Evolutionary conservation across 192 early-diverging fungal species (phyloP).

Genomic region (Haplosporangium gracile): DNA sequence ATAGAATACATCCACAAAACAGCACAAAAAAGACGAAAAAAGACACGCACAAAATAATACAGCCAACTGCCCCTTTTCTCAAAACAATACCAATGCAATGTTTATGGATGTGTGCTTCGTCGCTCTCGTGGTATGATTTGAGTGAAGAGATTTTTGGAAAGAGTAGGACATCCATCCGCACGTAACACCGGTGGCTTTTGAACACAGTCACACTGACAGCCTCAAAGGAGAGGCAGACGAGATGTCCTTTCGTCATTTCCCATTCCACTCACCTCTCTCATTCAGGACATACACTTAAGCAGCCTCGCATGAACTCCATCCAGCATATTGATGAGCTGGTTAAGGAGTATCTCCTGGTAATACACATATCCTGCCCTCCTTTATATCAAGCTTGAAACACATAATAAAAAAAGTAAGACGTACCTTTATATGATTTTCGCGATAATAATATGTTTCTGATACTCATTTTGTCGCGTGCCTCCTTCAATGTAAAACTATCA

Average conservation of each 20-base stretch:
- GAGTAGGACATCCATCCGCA: background rate
- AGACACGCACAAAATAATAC: background rate
- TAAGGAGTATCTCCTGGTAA: slow-evolving; percentile 76
- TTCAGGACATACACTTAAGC: background rate
- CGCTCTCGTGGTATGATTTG: no score
- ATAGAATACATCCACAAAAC: background rate
- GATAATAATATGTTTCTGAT: background rate
- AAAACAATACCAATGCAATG: background rate
- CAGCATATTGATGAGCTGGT: slow-evolving; percentile 74
- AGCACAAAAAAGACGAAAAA: slow-evolving; percentile 11
- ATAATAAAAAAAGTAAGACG: background rate
- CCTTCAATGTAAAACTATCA: background rate
- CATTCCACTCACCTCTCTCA: background rate
- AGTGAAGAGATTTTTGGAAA: background rate
- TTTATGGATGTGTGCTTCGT: background rate
- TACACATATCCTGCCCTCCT: background rate
- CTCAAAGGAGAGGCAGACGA: background rate
- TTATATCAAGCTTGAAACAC: background rate
- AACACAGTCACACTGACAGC: slow-evolving; percentile 8
- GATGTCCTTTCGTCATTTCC: background rate
- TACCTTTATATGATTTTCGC: background rate
- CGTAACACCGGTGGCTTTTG: slow-evolving; percentile 32
- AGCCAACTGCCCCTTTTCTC: background rate
- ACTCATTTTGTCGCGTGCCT: background rate
- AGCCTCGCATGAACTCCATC: slow-evolving; percentile 68